Evolutionary conservation across 306 rosid genomes (phyloP), one percentile per base, ranked within the genome.

Genomic region (Ceratonia siliqua): DNA sequence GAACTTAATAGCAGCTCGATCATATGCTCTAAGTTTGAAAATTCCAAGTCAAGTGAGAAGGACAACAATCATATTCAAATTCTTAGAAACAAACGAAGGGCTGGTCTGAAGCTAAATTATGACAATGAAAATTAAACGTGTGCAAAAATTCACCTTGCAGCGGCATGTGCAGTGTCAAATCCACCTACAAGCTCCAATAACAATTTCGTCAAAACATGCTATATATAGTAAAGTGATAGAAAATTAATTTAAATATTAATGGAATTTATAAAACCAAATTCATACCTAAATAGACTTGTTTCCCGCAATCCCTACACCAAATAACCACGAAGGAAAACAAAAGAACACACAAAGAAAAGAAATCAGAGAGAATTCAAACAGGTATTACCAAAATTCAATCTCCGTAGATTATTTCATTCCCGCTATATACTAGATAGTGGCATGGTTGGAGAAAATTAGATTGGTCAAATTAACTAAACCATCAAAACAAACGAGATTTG

Each of bases 131-230:
- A 43, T 27, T 70, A 75, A n/a, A 21, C 18, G 74, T 20, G 30
- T n/a, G 21, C 18, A 21, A 49, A 27, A 15, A 8, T 39, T 55
- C 83, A 94, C 99, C 97, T 92, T 33, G 99, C 99, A 18, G 99
- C 99, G 55, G 97, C 90, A 75, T 88, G 97, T 55, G 99, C 99
- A 53, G 99, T 94, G 89, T 94, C 99, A 76, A 94, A 94, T 77
- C 99, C 99, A 80, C 99, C 99, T 94, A 79, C 27, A 78, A 58
- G 62, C 13, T 62, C 82, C 78, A 85, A 74, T 43, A 73, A 46
- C 49, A 27, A 58, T 56, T 25, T 39, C 78, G 66, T 66, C 50
- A 82, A 80, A 71, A 42, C 8, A 36, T 76, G 68, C 89, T 81
- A 68, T 73, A 68, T 55, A 72, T 78, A 77, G 90, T 73, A 78